A percentile compares a stretch with the other conserved stretches of the same genome.
Evolutionary conservation across 2,329 filamentous ascomycete genomes (phyloP).

Genomic region (Colletotrichum sp.): DNA sequence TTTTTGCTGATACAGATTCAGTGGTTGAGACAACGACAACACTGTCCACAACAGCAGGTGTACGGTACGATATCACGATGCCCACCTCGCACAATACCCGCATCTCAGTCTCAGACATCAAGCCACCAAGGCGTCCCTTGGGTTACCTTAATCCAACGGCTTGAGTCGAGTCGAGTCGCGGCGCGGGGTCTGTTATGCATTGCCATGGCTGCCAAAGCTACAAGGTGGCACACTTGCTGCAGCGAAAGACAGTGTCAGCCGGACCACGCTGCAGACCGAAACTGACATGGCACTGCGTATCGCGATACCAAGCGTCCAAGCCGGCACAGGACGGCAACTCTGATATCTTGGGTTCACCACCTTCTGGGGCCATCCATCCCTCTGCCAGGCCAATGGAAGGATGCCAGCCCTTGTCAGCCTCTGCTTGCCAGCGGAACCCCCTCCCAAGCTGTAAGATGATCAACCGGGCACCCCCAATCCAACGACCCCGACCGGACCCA

Average conservation of each 20-base stretch:
- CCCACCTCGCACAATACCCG: not conserved
- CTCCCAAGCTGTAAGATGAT: not conserved
- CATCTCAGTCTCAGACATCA: not conserved
- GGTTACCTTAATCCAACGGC: not conserved
- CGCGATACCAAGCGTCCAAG: not conserved
- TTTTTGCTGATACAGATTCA: not conserved
- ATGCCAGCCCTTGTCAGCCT: not conserved
- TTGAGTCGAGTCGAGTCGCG: not conserved
- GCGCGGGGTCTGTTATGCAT: not conserved
- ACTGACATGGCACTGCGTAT: not conserved
- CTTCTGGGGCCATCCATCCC: not conserved
- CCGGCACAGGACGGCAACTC: conserved; percentile 1
- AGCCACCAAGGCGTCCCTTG: not conserved
- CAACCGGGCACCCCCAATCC: not conserved
- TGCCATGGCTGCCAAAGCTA: not conserved
- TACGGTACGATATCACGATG: not conserved
- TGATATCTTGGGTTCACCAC: conserved; percentile 4
- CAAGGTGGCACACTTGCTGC: not conserved
- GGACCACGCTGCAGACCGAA: not conserved
- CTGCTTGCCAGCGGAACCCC: not conserved
- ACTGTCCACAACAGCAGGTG: not conserved
- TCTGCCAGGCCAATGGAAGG: not conserved
- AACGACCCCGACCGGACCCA: not conserved
- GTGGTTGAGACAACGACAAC: not conserved
- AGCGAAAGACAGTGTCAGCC: not conserved